A percentile compares a stretch with the other conserved stretches of the same genome.
These are phyloP conservation scores for Suhomyces taliae DNA, from an alignment of 1,139 yeast genomes.

Conservation along the genomic window DNA sequence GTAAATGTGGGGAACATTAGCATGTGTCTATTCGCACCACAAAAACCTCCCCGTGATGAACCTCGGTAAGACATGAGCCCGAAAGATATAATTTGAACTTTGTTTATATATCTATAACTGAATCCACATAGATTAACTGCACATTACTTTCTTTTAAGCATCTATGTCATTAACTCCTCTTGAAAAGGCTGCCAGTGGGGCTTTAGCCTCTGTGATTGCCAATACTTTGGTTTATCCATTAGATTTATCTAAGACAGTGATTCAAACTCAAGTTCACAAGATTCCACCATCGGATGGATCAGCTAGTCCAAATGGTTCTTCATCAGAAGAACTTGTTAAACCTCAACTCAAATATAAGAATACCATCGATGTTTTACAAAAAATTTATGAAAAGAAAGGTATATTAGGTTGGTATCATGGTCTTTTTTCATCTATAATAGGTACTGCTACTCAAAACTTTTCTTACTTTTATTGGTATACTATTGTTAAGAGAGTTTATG, in stretches of 20 bases:
- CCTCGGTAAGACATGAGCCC: conserved; percentile 5
- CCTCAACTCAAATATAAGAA: conserved; percentile 49
- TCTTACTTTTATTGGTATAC: conserved; percentile 90
- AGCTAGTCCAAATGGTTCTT: conserved; percentile 6
- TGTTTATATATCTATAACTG: background rate
- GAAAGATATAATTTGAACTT: background rate
- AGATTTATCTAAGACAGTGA: conserved; percentile 69
- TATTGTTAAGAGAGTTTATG: conserved; percentile 61
- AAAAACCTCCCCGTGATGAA: conserved; percentile 1
- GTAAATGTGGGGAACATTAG: conserved; percentile 6
- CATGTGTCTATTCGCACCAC: conserved; percentile 3
- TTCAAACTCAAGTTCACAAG: conserved; percentile 62
- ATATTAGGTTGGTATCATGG: conserved; percentile 77
- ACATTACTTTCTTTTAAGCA: background rate
- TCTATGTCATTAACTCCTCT: conserved; percentile 51
- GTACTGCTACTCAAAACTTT: conserved; percentile 78
- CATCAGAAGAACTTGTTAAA: conserved; percentile 11
- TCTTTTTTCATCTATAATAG: conserved; percentile 64
- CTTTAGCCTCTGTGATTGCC: conserved; percentile 80
- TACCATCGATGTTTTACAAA: conserved; percentile 60
- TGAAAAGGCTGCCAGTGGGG: conserved; percentile 83
- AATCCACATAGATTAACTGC: background rate
- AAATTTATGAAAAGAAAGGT: conserved; percentile 62
- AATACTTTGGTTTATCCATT: conserved; percentile 77
- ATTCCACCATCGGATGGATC: conserved; percentile 14